These are phyloP conservation scores for Sporothrix pseudoabietina DNA, from an alignment of 2,329 filamentous ascomycete species.

Conservation along the genomic window DNA sequence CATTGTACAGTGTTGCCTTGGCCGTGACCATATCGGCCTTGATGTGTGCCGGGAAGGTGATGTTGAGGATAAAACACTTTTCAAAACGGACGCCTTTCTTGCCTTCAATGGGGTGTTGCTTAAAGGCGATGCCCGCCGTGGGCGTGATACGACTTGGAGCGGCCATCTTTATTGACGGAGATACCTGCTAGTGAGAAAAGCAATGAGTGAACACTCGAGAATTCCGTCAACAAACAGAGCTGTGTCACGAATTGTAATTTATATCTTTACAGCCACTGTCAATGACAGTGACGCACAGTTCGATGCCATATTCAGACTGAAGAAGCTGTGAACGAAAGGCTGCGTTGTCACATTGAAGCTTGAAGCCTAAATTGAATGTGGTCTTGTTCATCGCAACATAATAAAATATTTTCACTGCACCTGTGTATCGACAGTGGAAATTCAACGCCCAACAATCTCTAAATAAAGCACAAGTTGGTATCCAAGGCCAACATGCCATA, in stretches of 20 bases:
- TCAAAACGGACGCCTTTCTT: slow-evolving; percentile 4
- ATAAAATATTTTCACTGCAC: too few species aligned
- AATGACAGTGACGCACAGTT: too few species aligned
- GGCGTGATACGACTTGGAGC: slow-evolving; percentile 1
- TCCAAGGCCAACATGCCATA: too few species aligned
- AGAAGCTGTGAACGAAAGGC: not conserved
- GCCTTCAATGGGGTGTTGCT: not conserved
- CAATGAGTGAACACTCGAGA: too few species aligned
- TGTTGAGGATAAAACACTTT: not conserved
- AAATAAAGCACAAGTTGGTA: too few species aligned
- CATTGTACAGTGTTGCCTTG: not conserved
- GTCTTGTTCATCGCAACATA: too few species aligned
- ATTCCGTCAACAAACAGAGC: too few species aligned
- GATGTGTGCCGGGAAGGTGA: not conserved
- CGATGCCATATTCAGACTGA: not conserved
- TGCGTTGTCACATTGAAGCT: not conserved
- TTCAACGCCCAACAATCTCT: too few species aligned
- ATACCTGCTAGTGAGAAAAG: not conserved
- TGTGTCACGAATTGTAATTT: too few species aligned
- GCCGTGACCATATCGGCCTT: slow-evolving; percentile 22
- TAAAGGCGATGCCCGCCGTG: not conserved
- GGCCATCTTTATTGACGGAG: not conserved
- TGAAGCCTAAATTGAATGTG: too few species aligned
- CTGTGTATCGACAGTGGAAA: too few species aligned
- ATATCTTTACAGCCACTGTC: too few species aligned